Conservation (phyloP, 1,139 yeast genomes). For the Geotrichum europaeum region DNA sequence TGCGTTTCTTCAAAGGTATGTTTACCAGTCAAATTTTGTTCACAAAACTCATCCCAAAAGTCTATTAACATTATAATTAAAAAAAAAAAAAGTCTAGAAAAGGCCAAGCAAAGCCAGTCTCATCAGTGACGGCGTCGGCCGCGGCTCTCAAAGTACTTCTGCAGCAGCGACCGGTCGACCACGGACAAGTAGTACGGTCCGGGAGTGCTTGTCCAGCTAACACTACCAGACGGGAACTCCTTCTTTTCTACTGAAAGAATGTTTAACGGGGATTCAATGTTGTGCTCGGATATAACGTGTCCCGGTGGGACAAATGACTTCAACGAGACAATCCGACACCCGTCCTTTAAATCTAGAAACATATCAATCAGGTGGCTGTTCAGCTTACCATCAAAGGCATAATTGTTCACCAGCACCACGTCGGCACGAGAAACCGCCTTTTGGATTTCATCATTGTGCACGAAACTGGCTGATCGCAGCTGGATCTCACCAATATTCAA, state of each 20-base stretch:
- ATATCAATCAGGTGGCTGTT: constrained; percentile 64
- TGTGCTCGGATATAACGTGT: constrained; percentile 47
- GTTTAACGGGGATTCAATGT: constrained; percentile 50
- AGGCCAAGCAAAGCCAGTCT: not conserved
- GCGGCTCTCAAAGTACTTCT: constrained; percentile 17
- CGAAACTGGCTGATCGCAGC: constrained; percentile 63
- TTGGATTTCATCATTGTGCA: constrained; percentile 53
- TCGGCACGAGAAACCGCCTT: constrained; percentile 55
- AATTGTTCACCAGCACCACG: constrained; percentile 74
- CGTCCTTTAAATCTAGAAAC: constrained; percentile 59
- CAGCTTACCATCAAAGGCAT: constrained; percentile 68
- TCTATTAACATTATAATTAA: not conserved
- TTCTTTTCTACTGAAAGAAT: constrained; percentile 58
- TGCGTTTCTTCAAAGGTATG: constrained; percentile 36
- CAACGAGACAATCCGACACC: constrained; percentile 72
- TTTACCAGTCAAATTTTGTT: not conserved
- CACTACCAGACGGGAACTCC: constrained; percentile 64
- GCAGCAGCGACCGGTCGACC: constrained; percentile 40
- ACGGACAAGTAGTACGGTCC: constrained; percentile 77
- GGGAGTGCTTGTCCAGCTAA: constrained; percentile 86
- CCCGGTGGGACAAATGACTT: constrained; percentile 61
- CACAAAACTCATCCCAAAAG: not conserved
- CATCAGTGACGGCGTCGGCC: constrained; percentile 6
- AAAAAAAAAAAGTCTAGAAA: constrained; percentile 10
- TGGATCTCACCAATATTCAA: constrained; percentile 50